Percentiles rank a stretch among this genome's conserved stretches.
Evolutionary conservation across 495 filamentous ascomycete genomes (phyloP).

Genomic region (Aspergillus saccharolyticus): DNA sequence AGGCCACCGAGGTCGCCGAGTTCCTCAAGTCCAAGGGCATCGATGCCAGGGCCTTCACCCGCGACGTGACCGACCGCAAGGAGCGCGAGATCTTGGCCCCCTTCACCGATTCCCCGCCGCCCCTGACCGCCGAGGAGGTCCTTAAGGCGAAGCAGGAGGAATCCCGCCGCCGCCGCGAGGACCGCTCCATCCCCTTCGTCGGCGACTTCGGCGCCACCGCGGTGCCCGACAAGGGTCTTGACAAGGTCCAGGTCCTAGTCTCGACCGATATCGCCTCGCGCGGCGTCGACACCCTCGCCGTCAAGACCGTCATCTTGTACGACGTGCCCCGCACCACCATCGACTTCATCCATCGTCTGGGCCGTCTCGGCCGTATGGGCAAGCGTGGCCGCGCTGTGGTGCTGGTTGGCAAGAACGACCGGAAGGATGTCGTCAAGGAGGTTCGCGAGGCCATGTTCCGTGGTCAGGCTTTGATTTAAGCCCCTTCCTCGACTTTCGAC

Average conservation of each 20-base stretch:
- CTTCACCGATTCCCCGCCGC: slow-evolving; percentile 61
- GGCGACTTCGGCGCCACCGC: not conserved
- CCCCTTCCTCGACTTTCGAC: not conserved
- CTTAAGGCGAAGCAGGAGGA: slow-evolving; percentile 27
- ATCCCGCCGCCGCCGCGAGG: slow-evolving; percentile 16
- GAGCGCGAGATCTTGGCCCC: slow-evolving; percentile 67
- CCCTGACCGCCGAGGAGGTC: slow-evolving; percentile 40
- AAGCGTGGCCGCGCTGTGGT: slow-evolving; percentile 84
- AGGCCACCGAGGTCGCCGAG: slow-evolving; percentile 69
- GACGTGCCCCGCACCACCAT: slow-evolving; percentile 94
- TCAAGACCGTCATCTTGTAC: slow-evolving; percentile 85
- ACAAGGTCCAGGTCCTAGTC: slow-evolving; percentile 82
- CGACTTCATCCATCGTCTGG: slow-evolving; percentile 94
- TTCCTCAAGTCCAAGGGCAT: slow-evolving; percentile 82
- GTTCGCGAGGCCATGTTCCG: slow-evolving; percentile 93
- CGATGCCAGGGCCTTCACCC: slow-evolving; percentile 73
- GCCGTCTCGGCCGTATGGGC: slow-evolving; percentile 88
- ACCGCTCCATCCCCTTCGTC: slow-evolving; percentile 32
- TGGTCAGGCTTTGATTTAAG: slow-evolving; percentile 76
- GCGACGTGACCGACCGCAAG: slow-evolving; percentile 70
- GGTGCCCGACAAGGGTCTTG: slow-evolving; percentile 8
- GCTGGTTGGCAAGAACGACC: slow-evolving; percentile 80
- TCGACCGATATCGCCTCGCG: slow-evolving; percentile 88
- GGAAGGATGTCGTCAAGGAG: slow-evolving; percentile 85
- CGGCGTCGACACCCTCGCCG: slow-evolving; percentile 91